Conservation (phyloP, 2,329 filamentous ascomycete genomes). For the Coccinonectria pachysandricola region DNA sequence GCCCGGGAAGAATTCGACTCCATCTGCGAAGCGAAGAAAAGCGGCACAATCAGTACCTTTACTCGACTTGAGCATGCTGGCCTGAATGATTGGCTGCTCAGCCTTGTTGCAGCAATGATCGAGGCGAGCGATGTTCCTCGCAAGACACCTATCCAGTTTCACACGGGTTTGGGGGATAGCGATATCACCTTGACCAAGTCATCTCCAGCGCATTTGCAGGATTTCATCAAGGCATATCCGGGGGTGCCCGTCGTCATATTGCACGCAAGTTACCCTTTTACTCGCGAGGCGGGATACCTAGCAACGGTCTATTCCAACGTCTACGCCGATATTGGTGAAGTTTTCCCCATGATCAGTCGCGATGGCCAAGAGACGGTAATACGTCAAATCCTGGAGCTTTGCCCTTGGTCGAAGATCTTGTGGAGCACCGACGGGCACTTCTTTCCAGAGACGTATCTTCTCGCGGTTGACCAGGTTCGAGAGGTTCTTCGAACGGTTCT, state of each 20-base stretch:
- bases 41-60: constrained; percentile 21
- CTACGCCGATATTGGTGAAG: constrained; percentile 73
- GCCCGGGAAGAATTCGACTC: constrained; percentile 28
- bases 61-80: constrained; percentile 50
- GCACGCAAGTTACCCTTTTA: constrained; percentile 75
- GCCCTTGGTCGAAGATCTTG: constrained; percentile 63
- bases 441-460: constrained; percentile 67
- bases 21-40: constrained; percentile 21
- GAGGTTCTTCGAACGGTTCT: constrained; percentile 60
- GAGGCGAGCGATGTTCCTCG: constrained; percentile 28
- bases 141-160: constrained; percentile 71
- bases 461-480: constrained; percentile 62
- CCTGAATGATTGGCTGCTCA: constrained; percentile 61
- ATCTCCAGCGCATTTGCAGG: constrained; percentile 66
- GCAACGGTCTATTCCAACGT: constrained; percentile 69
- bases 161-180: constrained; percentile 73
- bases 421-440: constrained; percentile 76
- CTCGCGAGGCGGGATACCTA: constrained; percentile 66
- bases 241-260: constrained; percentile 66
- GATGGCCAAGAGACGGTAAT: constrained; percentile 65
- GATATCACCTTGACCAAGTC: constrained; percentile 61
- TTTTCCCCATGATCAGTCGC: constrained; percentile 68
- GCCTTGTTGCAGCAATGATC: constrained; percentile 51
- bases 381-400: constrained; percentile 63
- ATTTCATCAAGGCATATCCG: constrained; percentile 59